These are phyloP conservation scores for Penicillium crustosum DNA, from an alignment of 2,329 filamentous ascomycete species.

Conservation along the genomic window DNA sequence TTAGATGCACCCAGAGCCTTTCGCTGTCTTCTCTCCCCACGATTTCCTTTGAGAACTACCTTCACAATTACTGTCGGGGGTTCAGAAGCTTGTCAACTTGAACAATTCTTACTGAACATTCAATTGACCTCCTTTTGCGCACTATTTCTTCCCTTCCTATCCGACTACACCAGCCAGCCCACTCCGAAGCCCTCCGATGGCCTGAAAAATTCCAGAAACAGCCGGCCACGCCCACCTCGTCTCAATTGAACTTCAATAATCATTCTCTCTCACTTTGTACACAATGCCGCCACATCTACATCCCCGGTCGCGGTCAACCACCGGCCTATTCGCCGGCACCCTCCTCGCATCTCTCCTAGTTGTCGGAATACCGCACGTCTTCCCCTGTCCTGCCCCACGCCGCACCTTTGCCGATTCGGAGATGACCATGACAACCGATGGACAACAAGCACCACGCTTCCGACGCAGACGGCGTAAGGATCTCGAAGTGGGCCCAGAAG, in stretches of 20 bases:
- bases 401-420: slow-evolving; percentile 71
- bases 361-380: slow-evolving; percentile 81
- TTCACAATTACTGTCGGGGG: not conserved
- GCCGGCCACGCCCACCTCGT: slow-evolving; percentile 17
- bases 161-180: not conserved
- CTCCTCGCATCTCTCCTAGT: slow-evolving; percentile 87
- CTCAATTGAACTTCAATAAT: slow-evolving; percentile 14
- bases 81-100: not conserved
- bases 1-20: slow-evolving; percentile 39
- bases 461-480: slow-evolving; percentile 40
- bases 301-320: slow-evolving; percentile 88
- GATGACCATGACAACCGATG: slow-evolving; percentile 43
- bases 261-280: slow-evolving; percentile 13
- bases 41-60: slow-evolving; percentile 6
- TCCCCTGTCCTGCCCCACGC: slow-evolving; percentile 85
- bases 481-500: slow-evolving; percentile 21
- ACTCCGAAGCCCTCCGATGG: slow-evolving; percentile 20
- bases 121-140: slow-evolving; percentile 17
- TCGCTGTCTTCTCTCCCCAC: slow-evolving; percentile 19
- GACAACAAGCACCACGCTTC: slow-evolving; percentile 42
- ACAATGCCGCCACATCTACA: slow-evolving; percentile 83
- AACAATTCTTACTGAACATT: not conserved
- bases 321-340: slow-evolving; percentile 91
- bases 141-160: not conserved
- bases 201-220: slow-evolving; percentile 18